phyloP scores from a whole-genome alignment of 2,329 filamentous ascomycete species.

The Trichoderma asperellum region DNA sequence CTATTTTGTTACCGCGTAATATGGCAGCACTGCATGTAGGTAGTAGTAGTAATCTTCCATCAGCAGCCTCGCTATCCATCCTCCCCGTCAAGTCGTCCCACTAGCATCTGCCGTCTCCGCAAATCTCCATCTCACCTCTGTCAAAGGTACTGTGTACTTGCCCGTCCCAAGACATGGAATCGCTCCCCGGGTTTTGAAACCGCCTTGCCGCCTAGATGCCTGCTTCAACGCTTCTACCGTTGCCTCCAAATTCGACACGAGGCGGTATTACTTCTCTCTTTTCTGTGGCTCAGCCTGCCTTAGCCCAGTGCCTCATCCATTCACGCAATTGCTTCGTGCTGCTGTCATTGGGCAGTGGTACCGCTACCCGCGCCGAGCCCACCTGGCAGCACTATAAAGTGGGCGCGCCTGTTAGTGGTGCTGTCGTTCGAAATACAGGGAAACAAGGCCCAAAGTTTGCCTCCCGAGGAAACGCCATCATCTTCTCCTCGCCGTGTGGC shows the following conservation, averaged over 20 bases:
- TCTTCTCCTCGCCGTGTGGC: background rate
- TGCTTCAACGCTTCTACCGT: background rate
- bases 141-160: background rate
- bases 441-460: slow-evolving; percentile 20
- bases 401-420: background rate
- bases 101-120: slow-evolving; percentile 5
- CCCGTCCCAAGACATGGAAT: background rate
- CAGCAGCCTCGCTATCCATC: background rate
- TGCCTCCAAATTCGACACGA: background rate
- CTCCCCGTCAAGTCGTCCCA: background rate
- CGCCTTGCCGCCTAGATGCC: background rate
- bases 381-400: background rate
- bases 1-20: background rate
- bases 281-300: background rate
- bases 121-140: slow-evolving; percentile 10
- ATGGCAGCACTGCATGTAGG: background rate
- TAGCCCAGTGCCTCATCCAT: background rate
- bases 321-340: background rate
- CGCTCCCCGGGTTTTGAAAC: background rate
- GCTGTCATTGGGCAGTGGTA: background rate
- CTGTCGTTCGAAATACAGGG: slow-evolving; percentile 10
- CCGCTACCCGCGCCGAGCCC: background rate
- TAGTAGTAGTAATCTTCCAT: background rate
- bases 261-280: background rate
- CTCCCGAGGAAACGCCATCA: slow-evolving; percentile 24